phyloP scores from a whole-genome alignment of 2,329 filamentous ascomycete species.

The Diplodia seriata region DNA sequence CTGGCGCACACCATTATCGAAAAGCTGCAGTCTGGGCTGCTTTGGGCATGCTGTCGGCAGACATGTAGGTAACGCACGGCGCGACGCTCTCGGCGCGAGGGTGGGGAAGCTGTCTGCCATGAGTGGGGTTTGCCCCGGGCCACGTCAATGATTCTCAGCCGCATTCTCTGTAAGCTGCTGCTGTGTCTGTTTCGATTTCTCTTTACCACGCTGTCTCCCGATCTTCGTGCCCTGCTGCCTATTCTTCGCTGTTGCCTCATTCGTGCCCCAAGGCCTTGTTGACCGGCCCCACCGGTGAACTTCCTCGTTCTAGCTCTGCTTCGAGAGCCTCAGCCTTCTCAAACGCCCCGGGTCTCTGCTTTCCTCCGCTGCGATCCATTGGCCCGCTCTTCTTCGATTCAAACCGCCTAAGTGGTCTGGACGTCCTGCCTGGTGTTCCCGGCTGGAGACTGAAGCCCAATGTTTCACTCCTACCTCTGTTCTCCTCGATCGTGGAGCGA shows the following conservation, averaged over 20 bases:
- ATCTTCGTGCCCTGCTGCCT: constrained; percentile 11
- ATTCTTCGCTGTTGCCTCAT: constrained; percentile 14
- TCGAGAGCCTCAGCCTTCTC: neutral
- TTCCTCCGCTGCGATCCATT: neutral
- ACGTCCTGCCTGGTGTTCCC: neutral
- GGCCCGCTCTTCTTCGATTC: neutral
- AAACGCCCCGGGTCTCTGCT: neutral
- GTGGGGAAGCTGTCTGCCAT: neutral
- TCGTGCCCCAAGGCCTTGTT: neutral
- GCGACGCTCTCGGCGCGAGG: neutral
- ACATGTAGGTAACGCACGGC: neutral
- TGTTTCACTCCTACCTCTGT: neutral
- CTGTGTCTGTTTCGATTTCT: neutral
- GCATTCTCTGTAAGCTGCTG: constrained; percentile 9
- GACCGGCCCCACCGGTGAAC: constrained; percentile 10
- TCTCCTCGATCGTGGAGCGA: neutral
- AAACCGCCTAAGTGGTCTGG: neutral
- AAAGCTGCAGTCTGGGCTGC: constrained; percentile 11
- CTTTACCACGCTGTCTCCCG: neutral
- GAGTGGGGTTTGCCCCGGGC: constrained; percentile 13
- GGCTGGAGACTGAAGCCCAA: neutral
- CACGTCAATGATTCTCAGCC: constrained; percentile 26
- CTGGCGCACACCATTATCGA: constrained; percentile 6
- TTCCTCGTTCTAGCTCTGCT: neutral
- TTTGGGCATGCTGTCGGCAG: constrained; percentile 9